Base-by-base conservation (phyloP, 1,284 basidiomycete species). In the Mrakiaceae sp. region DNA sequence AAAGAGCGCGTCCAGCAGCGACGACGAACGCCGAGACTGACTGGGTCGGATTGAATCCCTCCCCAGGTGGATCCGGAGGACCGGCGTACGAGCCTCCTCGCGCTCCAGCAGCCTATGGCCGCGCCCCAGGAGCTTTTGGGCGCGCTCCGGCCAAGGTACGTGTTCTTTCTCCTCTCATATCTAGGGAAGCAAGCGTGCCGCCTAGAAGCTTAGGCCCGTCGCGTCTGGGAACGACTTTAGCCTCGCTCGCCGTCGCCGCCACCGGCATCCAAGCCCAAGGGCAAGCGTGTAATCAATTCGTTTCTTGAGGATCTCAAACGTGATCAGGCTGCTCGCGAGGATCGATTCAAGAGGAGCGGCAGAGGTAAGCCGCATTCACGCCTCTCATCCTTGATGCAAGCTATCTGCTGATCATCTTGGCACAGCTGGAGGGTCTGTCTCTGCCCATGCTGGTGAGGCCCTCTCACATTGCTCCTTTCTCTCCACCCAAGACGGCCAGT, bases 231-330 rank as follows among this genome's bases (percentile, higher is more conserved):
- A 27, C 51, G n/a, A 6, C 51, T 9, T 7, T 51, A 61, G 60
- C 47, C 60, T 44, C 60, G 60, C 6, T 61, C 62, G n/a, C 53
- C 60, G 5, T 62, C 64, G 4, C 64, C 64, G 6, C 64, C 77
- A 64, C 71, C 82, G 1, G 85, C 87, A 42, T 83, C 85, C 3
- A 87, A 83, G 71, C 84, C 87, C 0, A 92, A 88, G 73, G 93
- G 93, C 6, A 93, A 90, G 74, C 83, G 92, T 57, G 90, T 88
- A 0, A 96, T 96, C 90, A 92, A 95, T 74, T 78, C 84, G 3
- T 97, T 96, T 73, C 78, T 96, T 57, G 90, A 94, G 71, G 91
- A 95, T 76, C 89, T 96, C 68, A 97, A 96, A 76, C 83, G 93
- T 72, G 92, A 97, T 62, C 93, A 98, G 76, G 88, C 88, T 12